phyloP scores from a whole-genome alignment of 2,329 filamentous ascomycete species.

The Colletotrichum sp. region DNA sequence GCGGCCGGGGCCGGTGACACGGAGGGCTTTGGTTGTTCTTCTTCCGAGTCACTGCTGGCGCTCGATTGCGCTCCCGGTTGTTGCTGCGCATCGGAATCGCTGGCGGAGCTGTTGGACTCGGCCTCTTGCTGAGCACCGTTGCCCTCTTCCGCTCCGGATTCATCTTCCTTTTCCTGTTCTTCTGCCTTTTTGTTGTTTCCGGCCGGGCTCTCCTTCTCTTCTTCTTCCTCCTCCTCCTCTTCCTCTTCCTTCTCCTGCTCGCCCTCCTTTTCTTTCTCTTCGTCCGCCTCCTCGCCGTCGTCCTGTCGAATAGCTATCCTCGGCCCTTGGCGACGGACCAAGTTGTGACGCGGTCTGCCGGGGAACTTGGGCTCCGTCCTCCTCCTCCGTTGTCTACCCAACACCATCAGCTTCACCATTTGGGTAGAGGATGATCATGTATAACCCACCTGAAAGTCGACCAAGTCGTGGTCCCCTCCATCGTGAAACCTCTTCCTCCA shows the following conservation, averaged over 20 bases:
- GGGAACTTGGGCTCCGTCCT: not conserved
- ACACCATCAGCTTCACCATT: not conserved
- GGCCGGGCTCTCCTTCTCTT: not conserved
- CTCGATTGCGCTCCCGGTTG: not conserved
- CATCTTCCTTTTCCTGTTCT: not conserved
- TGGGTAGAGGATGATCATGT: no score
- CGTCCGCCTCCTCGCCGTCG: constrained; percentile 6
- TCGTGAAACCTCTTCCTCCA: not conserved
- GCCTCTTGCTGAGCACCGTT: not conserved
- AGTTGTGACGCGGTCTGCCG: constrained; percentile 11
- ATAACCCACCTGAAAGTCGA: not conserved
- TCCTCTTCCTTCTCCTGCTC: not conserved
- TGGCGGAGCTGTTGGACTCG: not conserved
- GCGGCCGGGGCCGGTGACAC: not conserved
- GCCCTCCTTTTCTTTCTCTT: not conserved
- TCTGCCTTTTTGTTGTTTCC: not conserved
- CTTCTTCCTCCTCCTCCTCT: not conserved
- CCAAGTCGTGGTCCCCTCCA: constrained; percentile 10
- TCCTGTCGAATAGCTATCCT: not conserved
- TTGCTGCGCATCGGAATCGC: not conserved
- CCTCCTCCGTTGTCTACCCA: constrained; percentile 2
- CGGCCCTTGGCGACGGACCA: not conserved
- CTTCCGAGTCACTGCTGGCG: constrained; percentile 7
- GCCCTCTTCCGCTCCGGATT: not conserved
- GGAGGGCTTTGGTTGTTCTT: not conserved